A percentile compares a stretch with the other conserved stretches of the same genome.
Conservation (phyloP, 441 rosid genomes). For the Dalechampia spathulata region DNA sequence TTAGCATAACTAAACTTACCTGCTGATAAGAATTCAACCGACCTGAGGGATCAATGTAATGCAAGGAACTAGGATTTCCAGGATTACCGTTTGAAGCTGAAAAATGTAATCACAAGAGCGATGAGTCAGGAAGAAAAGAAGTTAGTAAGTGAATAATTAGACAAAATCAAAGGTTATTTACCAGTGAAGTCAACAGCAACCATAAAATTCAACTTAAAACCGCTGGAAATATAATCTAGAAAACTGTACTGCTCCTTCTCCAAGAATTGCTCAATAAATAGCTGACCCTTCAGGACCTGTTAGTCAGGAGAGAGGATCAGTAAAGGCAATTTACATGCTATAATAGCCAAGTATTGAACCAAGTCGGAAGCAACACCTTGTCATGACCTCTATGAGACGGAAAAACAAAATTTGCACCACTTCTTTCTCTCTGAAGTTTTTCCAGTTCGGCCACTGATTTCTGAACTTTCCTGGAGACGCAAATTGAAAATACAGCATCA, state of each 20-base stretch:
- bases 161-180: constrained; percentile 15
- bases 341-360: not conserved
- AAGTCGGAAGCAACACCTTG: constrained; percentile 38
- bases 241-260: constrained; percentile 64
- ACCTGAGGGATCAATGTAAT: constrained; percentile 74
- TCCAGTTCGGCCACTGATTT: constrained; percentile 64
- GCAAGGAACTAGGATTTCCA: constrained; percentile 51
- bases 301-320: constrained; percentile 7
- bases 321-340: too few relatives aligned
- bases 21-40: constrained; percentile 67
- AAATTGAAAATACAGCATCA: constrained; percentile 7
- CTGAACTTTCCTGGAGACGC: constrained; percentile 47
- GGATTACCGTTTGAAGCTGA: constrained; percentile 89
- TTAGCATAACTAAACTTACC: constrained; percentile 27
- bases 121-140: not conserved
- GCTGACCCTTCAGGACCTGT: constrained; percentile 61
- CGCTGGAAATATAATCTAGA: constrained; percentile 79
- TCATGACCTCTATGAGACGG: constrained; percentile 36
- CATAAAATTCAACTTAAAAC: constrained; percentile 81
- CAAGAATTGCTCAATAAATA: constrained; percentile 52
- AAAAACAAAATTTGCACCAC: constrained; percentile 37
- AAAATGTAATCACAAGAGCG: not conserved
- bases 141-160: not conserved
- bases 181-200: constrained; percentile 94
- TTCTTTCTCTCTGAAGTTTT: constrained; percentile 41